A percentile compares a stretch with the other conserved stretches of the same genome.
Evolutionary conservation across 305 asterid species (phyloP).

Genomic region (Solanum hybrid): DNA sequence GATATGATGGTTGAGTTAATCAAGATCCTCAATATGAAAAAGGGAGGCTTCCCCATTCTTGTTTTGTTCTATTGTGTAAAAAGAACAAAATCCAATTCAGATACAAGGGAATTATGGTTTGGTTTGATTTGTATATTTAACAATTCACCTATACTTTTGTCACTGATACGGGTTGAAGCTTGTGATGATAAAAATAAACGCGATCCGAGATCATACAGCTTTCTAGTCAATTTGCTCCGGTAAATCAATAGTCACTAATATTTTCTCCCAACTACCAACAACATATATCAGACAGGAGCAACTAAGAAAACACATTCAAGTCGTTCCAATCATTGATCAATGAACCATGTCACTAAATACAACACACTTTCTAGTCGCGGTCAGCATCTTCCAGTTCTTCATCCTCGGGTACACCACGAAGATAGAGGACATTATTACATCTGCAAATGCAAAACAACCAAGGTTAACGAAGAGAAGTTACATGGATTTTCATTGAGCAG

Average conservation of each 20-base stretch:
- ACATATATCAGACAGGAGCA: background rate
- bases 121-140: background rate
- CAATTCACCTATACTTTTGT: background rate
- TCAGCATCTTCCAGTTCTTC: constrained; percentile 75
- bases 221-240: background rate
- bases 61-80: too few relatives aligned
- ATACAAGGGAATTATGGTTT: too few relatives aligned
- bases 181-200: background rate
- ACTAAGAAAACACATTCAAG: background rate
- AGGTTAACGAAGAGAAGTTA: background rate
- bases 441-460: constrained; percentile 26
- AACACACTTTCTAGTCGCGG: constrained; percentile 22
- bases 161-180: background rate
- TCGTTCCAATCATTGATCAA: background rate
- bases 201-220: background rate
- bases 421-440: constrained; percentile 81
- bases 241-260: background rate
- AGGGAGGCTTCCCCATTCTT: too few relatives aligned
- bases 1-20: too few relatives aligned
- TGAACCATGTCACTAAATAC: background rate
- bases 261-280: background rate
- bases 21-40: too few relatives aligned
- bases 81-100: too few relatives aligned
- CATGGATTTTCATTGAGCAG: background rate
- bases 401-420: constrained; percentile 77